Conservation (phyloP, 306 rosid genomes). For the Glycine soja region DNA sequence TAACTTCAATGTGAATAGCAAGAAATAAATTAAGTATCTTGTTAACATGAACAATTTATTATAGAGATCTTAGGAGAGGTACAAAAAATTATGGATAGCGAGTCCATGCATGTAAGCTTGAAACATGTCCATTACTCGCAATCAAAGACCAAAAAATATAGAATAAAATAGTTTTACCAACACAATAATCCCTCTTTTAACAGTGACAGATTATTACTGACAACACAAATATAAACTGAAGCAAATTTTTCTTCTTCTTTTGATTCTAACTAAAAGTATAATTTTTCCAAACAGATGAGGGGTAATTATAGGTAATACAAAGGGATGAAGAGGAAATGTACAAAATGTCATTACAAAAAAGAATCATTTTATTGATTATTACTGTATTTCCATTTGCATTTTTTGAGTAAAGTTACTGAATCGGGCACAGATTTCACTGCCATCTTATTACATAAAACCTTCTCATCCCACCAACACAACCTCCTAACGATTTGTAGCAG, state of each 20-base stretch:
- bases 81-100: no score
- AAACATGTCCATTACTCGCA: background rate
- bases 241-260: background rate
- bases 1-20: background rate
- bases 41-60: no score
- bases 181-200: background rate
- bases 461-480: constrained; percentile 60
- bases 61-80: no score
- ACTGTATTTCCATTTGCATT: constrained; percentile 57
- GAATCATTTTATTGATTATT: constrained; percentile 56
- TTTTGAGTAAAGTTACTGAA: constrained; percentile 44
- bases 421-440: constrained; percentile 52
- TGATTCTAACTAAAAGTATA: background rate
- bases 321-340: background rate
- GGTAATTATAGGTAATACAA: background rate
- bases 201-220: background rate
- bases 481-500: constrained; percentile 50
- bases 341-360: constrained; percentile 53
- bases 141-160: no score
- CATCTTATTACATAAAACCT: constrained; percentile 57
- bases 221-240: background rate
- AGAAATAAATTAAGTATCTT: background rate
- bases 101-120: background rate
- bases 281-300: background rate
- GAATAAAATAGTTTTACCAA: background rate